Base-by-base conservation (phyloP, 257 asterid genomes). In the Primulina tabacum region DNA sequence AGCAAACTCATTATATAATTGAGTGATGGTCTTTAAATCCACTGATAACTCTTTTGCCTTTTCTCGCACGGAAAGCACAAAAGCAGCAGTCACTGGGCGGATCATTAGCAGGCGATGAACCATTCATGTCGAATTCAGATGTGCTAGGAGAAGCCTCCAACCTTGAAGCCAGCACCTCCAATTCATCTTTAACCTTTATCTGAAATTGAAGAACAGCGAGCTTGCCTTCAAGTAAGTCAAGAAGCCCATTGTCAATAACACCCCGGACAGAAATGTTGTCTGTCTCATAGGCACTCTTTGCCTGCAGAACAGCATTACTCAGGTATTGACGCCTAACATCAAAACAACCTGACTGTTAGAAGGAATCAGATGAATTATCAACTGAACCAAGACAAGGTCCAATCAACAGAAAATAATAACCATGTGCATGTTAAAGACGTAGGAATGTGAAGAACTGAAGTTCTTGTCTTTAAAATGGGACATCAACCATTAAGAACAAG, bases 261-360 rank as follows among this genome's bases (percentile, higher is more conserved):
- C 83, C 85, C 62, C 88, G 89, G 40, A 75, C 68, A 69, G 95
- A 82, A 69, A 76, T 82, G 78, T 80, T 79, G 60, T 81, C 89
- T 4, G 73, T 71, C 70, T 88, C 93, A 74, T 78, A 81, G 69
- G 95, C 89, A 84, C 90, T 87, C 87, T 91, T 94, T n/a, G 97
- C 97, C 87, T 94, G 99, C 72, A 94, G 87, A 80, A 91, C 99
- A 65, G 99, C 97, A 84, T 85, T 91, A 69, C 96, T 91, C 88
- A 94, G 74, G 86, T 94, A 94, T 77, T 91, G 99, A 59, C 92
- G 97, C 90, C 99, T 94, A 89, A 62, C 69, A 78, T 77, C 68
- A 73, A 79, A 73, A 75, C 65, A 78, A 71, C 20, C 55, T 63
- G 66, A 60, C 62, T 57, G 68, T 65, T 69, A 71, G 77, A 50